Conservation (phyloP, 306 rosid genomes). For the Malus asiatica region DNA sequence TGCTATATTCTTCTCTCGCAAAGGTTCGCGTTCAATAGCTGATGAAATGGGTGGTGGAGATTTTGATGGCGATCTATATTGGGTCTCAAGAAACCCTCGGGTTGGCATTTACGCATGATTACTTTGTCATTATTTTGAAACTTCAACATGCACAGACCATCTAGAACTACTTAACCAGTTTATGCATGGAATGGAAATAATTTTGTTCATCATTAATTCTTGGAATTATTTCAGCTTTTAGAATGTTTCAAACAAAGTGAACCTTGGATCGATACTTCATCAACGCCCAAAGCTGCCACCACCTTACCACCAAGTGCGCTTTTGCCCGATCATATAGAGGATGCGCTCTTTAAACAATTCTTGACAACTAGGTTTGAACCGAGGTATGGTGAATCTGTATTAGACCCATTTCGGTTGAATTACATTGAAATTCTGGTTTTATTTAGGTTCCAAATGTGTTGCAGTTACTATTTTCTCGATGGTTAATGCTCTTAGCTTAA, state of each 20-base stretch:
- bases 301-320: slow-evolving; percentile 34
- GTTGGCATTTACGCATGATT: slow-evolving; percentile 23
- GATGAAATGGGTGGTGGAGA: slow-evolving; percentile 88
- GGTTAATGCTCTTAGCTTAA: not conserved
- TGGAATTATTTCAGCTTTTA: slow-evolving; percentile 55
- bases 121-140: not conserved
- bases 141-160: not conserved
- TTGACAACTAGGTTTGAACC: slow-evolving; percentile 54
- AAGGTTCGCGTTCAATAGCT: slow-evolving; percentile 68
- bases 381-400: slow-evolving; percentile 36
- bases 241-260: slow-evolving; percentile 42
- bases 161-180: not conserved
- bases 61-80: slow-evolving; percentile 83
- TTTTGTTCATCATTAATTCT: not conserved
- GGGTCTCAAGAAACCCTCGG: slow-evolving; percentile 69
- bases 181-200: not conserved
- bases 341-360: slow-evolving; percentile 46
- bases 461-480: not conserved
- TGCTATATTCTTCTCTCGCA: slow-evolving; percentile 71
- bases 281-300: not conserved
- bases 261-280: slow-evolving; percentile 50
- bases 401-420: not conserved
- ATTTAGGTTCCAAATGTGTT: not conserved
- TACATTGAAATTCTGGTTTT: not conserved
- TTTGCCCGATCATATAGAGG: slow-evolving; percentile 37